Evolutionary conservation across 257 asterid genomes (phyloP).

Genomic region (Catharanthus roseus): DNA sequence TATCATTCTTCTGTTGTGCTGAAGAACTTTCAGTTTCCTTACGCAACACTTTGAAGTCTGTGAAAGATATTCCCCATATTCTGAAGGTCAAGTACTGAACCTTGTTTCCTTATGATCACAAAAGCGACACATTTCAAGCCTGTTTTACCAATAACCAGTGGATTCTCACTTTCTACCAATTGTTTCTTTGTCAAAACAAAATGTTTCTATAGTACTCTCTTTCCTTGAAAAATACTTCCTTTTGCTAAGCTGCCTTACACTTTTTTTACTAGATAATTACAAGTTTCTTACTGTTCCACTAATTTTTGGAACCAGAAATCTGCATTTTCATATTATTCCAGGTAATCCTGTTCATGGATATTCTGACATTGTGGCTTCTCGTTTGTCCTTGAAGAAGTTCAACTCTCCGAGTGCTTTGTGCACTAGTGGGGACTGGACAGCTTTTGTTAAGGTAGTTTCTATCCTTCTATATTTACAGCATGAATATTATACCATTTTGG

Average conservation of each 20-base stretch:
- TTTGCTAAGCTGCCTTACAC: neutral
- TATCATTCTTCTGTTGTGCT: constrained; percentile 79
- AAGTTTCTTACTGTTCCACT: neutral
- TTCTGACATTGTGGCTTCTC: constrained; percentile 10
- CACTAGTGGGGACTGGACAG: constrained; percentile 77
- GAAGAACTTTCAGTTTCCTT: constrained; percentile 76
- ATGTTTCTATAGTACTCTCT: neutral
- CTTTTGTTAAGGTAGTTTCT: constrained; percentile 81
- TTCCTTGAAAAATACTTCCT: neutral
- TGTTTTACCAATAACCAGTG: neutral
- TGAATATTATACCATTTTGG: neutral
- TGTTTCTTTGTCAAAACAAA: neutral
- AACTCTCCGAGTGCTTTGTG: constrained; percentile 86
- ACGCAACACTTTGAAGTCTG: constrained; percentile 84
- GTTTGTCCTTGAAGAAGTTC: constrained; percentile 58
- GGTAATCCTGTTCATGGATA: neutral
- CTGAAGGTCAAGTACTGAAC: constrained; percentile 60
- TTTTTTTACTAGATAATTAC: neutral
- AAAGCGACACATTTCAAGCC: neutral
- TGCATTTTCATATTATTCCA: neutral
- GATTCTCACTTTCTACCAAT: neutral
- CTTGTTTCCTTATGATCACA: constrained; percentile 4
- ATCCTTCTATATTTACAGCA: neutral
- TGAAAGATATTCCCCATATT: constrained; percentile 82
- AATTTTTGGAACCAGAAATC: neutral